phyloP scores from a whole-genome alignment of 306 rosid species.

The Cicer chorassanicum region DNA sequence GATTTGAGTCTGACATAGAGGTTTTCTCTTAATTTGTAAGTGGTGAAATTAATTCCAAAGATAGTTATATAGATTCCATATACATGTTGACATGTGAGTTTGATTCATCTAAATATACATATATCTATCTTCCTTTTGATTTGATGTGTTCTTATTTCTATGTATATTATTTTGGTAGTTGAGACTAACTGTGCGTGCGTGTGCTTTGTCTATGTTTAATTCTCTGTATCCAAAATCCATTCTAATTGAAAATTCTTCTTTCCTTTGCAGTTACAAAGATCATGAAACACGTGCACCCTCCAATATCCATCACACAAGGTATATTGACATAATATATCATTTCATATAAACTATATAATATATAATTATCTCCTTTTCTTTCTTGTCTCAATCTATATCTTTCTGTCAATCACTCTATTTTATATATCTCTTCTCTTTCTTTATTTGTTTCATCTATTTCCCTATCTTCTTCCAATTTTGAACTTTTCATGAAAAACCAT shows the following conservation, averaged over 20 bases:
- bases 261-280: slow-evolving; percentile 56
- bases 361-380: slow-evolving; percentile 48
- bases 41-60: slow-evolving; percentile 50
- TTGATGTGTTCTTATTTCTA: slow-evolving; percentile 42
- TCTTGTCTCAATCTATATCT: slow-evolving; percentile 37
- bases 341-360: slow-evolving; percentile 25
- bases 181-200: slow-evolving; percentile 33
- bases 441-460: slow-evolving; percentile 33
- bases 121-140: background rate
- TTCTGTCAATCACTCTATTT: slow-evolving; percentile 24
- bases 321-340: slow-evolving; percentile 28
- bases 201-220: slow-evolving; percentile 18
- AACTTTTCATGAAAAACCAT: slow-evolving; percentile 24
- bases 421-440: background rate
- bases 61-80: slow-evolving; percentile 45
- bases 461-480: slow-evolving; percentile 23
- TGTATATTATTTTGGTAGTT: slow-evolving; percentile 44
- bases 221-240: slow-evolving; percentile 36
- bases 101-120: slow-evolving; percentile 41
- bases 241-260: slow-evolving; percentile 54
- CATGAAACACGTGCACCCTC: slow-evolving; percentile 84
- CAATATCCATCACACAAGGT: slow-evolving; percentile 75
- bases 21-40: slow-evolving; percentile 50
- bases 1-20: slow-evolving; percentile 80
- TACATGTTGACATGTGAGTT: slow-evolving; percentile 45